Base-by-base conservation (phyloP, 176 grass and related monocot genomes). In the Elymus sibiricus region DNA sequence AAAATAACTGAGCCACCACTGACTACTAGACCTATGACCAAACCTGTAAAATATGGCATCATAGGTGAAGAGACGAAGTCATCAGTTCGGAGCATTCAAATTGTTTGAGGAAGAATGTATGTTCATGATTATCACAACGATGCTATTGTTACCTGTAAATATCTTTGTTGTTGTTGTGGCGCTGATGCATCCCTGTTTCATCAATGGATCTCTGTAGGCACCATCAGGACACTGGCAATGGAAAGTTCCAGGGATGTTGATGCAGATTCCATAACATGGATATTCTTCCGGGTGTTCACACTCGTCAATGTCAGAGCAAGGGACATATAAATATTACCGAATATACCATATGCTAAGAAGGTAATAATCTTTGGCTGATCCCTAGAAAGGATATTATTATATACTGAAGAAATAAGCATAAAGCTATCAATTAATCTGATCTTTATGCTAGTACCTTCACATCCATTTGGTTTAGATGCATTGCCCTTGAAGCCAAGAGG, bases 381-480 rank as follows among this genome's bases (percentile, higher is more conserved):
- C 71, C 71, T 10, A 1, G 42, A 74, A 55, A 55, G 17, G 51
- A 55, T 74, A 74, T 10, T n/a, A 49, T 28, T 0, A 28, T 19
- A 21, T 49, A 17, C 6, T 27, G 13, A 74, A 47, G 13, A 74
- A 17, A 28, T 74, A 74, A 17, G 70, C 24, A 47, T 7, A 55
- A 12, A n/a, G 6, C 5, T 56, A 15, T 27, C 25, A 29, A 0
- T 76, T 76, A 31, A 34, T 22, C 4, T 34, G 8, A 3, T 64
- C 14, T 66, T 6, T 62, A 46, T 55, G 19, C 51, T 55, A 21
- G 51, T 55, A 55, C 67, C 75, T 77, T 80, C 58, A 67, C 89
- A 86, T 88, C 80, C 77, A 70, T 74, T 51, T 63, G 67, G 56
- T 35, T 27, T 15, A 38, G 38, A 66, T 56, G 67, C 85, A 55